Percentiles rank a stretch among this genome's conserved stretches.
Evolutionary conservation across 371 early-diverging fungal species (phyloP).

Genomic region (Mucor plumbeus): DNA sequence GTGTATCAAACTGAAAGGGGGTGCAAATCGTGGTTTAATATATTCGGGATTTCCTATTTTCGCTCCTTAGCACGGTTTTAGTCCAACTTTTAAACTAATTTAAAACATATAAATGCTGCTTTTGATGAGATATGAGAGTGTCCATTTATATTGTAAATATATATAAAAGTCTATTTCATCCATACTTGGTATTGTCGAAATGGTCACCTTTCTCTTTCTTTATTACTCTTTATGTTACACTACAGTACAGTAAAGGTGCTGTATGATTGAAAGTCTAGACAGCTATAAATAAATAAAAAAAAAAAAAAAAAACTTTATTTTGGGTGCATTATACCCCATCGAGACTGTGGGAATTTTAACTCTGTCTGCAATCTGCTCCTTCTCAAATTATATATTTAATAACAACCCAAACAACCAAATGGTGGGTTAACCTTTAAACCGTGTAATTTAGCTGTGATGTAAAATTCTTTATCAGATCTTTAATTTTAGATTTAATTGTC

Average conservation of each 20-base stretch:
- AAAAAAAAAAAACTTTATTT: no score
- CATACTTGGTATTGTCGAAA: neutral
- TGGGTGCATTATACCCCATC: no score
- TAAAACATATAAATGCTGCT: neutral
- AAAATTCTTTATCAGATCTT: no score
- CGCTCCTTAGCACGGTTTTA: neutral
- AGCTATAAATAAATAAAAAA: no score
- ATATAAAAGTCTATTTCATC: neutral
- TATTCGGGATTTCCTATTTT: neutral
- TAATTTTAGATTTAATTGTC: no score
- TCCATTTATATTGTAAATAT: neutral
- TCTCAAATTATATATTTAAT: no score
- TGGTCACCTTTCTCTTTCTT: neutral
- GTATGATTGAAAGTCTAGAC: no score
- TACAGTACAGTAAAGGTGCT: neutral
- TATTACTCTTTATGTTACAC: neutral
- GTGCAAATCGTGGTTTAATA: neutral
- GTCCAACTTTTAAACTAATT: neutral
- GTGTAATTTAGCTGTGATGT: no score
- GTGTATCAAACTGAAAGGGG: neutral
- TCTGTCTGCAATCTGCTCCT: no score
- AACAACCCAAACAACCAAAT: no score
- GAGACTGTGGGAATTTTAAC: no score
- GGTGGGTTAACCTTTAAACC: no score
- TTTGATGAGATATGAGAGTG: neutral